Base-by-base conservation (phyloP, 2,329 filamentous ascomycete species). In the Aspergillus sp. region DNA sequence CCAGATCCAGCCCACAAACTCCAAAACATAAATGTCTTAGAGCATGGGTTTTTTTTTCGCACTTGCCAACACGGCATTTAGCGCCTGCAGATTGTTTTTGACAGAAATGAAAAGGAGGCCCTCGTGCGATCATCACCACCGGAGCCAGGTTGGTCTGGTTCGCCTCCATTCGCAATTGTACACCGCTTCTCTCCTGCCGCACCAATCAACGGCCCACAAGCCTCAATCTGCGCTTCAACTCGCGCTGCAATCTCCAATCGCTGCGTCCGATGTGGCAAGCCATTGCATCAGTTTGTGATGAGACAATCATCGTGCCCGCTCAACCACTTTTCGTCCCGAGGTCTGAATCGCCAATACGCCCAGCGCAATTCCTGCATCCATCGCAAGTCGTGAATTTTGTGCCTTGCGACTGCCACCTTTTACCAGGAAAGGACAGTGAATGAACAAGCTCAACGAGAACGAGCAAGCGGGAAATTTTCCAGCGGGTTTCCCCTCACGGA, bases 111-210 rank as follows among this genome's bases (percentile, higher is more conserved):
- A 24, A 12, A 49, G 46, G 48, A 51, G 34, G 33, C 12, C 30
- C 19, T 27, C 12, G 34, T 40, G 34, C 24, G 44, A 46, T 30
- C 20, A 48, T 20, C 30, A 42, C n/a, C n/a, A 48, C 27, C 17
- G 22, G 13, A 34, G 37, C n/a, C 39, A 42, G 15, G n/a, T 13
- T 6, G 24, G 24, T 7, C 47, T 11, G 46, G 40, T 17, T 50
- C 12, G 34, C 17, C 33, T 44, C 24, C 24, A 39, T 44, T 54
- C 20, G 34, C 34, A 8, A 40, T 51, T 51, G 60, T 67, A 63
- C 65, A 67, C 65, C 65, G 65, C 65, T 66, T 63, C 58, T 67
- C 64, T 52, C n/a, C 19, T 51, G 34, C 58, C 57, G 59, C 55
- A 46, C 65, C 64, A 67, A 65, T 67, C 58, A 66, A 42, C 52